These are phyloP conservation scores for Diaporthe vexans DNA, from an alignment of 2,329 filamentous ascomycete genomes.

Conservation along the genomic window DNA sequence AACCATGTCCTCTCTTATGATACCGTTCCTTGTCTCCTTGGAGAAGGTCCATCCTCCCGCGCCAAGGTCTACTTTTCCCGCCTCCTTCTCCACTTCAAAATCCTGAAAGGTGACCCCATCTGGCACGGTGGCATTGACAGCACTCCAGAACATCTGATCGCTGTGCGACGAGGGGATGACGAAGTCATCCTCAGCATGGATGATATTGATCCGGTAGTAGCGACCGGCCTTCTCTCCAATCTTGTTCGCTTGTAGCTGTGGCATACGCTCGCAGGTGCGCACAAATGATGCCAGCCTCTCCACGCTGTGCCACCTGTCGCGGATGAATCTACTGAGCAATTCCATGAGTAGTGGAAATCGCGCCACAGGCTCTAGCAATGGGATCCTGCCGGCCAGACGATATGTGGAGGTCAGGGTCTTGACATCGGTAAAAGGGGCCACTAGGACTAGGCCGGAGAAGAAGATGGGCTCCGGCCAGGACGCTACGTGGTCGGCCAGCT, in stretches of 20 bases:
- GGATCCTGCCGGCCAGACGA: slow-evolving; percentile 67
- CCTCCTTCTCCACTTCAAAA: slow-evolving; percentile 59
- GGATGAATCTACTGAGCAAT: slow-evolving; percentile 56
- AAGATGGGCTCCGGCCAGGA: slow-evolving; percentile 52
- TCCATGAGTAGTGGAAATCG: slow-evolving; percentile 62
- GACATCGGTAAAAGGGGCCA: slow-evolving; percentile 70
- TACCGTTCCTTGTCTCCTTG: slow-evolving; percentile 60
- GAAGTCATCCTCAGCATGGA: slow-evolving; percentile 66
- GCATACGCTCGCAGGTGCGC: slow-evolving; percentile 50
- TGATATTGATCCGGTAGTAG: slow-evolving; percentile 48
- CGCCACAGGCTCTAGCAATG: slow-evolving; percentile 66
- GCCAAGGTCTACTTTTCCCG: slow-evolving; percentile 56
- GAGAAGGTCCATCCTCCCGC: slow-evolving; percentile 65
- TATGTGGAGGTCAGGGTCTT: slow-evolving; percentile 69
- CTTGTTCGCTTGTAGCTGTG: slow-evolving; percentile 46
- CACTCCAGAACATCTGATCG: slow-evolving; percentile 66
- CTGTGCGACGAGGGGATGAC: slow-evolving; percentile 66
- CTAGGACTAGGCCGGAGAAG: slow-evolving; percentile 68
- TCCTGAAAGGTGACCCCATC: slow-evolving; percentile 57
- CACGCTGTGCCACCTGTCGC: slow-evolving; percentile 61
- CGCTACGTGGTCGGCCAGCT: slow-evolving; percentile 50
- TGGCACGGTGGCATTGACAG: slow-evolving; percentile 62
- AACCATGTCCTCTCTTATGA: slow-evolving; percentile 67
- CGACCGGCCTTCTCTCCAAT: neutral
- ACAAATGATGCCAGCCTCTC: slow-evolving; percentile 54